Base-by-base conservation (phyloP, 2,329 filamentous ascomycete genomes). In the Amylocarpus encephaloides region DNA sequence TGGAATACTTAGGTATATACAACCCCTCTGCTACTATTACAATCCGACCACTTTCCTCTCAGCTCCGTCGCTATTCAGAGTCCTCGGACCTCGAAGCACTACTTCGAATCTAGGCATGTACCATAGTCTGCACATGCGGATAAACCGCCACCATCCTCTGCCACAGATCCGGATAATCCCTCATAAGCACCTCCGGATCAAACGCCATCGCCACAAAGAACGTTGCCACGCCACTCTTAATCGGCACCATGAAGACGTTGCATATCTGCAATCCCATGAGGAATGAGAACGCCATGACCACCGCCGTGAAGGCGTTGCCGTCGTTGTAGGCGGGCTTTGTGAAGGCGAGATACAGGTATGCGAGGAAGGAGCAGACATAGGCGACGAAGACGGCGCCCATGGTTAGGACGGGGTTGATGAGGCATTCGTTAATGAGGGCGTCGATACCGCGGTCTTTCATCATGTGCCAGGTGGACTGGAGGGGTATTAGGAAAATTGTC, bases 371-470 rank as follows among this genome's bases (percentile, higher is more conserved):
- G 56, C 86, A 93, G 10, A 86, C 78, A 62, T 93, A 95, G 1
- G 80, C 90, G 40, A 96, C 85, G 61, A 94, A 93, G 0, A 87
- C 79, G 1, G 85, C 83, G 7, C 88, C 90, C 71, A 91, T 88
- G 13, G 82, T 85, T 30, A 87, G 66, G 16, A 77, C 72, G 9
- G 73, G 73, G 39, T 73, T 73, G 54, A 76, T 57, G 65, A 68
- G 57, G 43, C 63, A 65, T 52, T 65, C 62, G 63, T 95, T 95
- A 61, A 95, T 78, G 1, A 97, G 78, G 0, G 88, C 90, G 61
- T 96, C 91, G 53, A 96, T 84, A 26, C 92, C 92, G 30, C 92
- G 87, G 63, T 94, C 82, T 67, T 90, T 92, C 73, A 95, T 91
- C 86, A 95, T 88, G 11, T 67, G 73, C 64, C 63, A 66, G 3